These are phyloP conservation scores for Acacia confusa DNA, from an alignment of 306 rosid species.

Conservation along the genomic window DNA sequence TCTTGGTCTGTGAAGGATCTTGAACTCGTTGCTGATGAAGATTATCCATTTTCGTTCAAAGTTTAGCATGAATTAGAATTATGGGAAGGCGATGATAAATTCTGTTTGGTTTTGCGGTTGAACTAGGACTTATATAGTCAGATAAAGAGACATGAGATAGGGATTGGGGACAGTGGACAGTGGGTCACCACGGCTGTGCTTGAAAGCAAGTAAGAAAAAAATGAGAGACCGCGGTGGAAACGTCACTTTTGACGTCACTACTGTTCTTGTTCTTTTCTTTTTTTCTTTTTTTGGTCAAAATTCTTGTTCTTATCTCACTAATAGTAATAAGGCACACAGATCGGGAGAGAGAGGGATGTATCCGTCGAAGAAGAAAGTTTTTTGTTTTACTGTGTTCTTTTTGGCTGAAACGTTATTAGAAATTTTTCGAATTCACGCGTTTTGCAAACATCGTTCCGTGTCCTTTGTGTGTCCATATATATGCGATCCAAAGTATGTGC, in stretches of 20 bases:
- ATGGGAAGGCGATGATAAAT: not conserved
- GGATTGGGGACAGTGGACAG: too few relatives aligned
- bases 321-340: too few relatives aligned
- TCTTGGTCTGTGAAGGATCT: conserved; percentile 40
- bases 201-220: not conserved
- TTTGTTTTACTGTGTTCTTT: too few relatives aligned
- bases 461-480: not conserved
- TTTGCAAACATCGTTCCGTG: not conserved
- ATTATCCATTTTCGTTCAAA: not conserved
- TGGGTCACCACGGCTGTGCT: not conserved
- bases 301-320: too few relatives aligned
- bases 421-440: not conserved
- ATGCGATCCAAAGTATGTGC: not conserved
- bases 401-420: not conserved
- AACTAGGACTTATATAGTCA: not conserved
- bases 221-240: not conserved
- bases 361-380: not conserved
- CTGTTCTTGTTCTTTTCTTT: not conserved
- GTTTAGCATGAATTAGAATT: not conserved
- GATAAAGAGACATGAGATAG: not conserved
- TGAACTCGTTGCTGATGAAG: conserved; percentile 18
- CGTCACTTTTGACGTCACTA: not conserved
- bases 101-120: not conserved
- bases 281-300: too few relatives aligned
- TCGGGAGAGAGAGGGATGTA: not conserved